Conservation (phyloP, 2,329 filamentous ascomycete species). For the Aspergillus fumigatus region DNA sequence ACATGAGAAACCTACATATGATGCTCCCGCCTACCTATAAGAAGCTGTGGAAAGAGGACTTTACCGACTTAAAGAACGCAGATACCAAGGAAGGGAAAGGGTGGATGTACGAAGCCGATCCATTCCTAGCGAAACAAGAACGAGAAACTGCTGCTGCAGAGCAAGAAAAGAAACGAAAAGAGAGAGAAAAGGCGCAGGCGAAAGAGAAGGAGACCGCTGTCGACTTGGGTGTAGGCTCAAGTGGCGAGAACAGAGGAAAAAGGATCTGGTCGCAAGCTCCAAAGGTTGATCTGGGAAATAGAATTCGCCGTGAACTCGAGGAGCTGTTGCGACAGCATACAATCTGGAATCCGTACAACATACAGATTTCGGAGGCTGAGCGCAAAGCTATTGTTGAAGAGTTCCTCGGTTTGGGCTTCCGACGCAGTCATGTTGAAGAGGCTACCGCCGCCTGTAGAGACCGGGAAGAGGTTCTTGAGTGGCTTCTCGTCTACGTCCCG, state of each 20-base stretch:
- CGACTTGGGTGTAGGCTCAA: constrained; percentile 44
- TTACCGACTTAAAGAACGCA: constrained; percentile 73
- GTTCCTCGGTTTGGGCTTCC: constrained; percentile 74
- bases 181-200: constrained; percentile 58
- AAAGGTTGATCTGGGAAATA: constrained; percentile 87
- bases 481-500: constrained; percentile 93
- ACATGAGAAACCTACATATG: constrained; percentile 93
- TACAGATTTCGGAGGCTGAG: constrained; percentile 58
- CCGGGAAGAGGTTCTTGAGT: constrained; percentile 86
- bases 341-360: constrained; percentile 79
- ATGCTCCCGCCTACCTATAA: constrained; percentile 88
- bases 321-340: constrained; percentile 70
- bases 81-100: constrained; percentile 71
- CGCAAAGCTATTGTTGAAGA: constrained; percentile 64
- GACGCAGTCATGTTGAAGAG: constrained; percentile 84
- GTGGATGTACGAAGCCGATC: constrained; percentile 95
- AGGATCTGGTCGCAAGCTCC: constrained; percentile 77
- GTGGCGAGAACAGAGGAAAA: constrained; percentile 48
- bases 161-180: constrained; percentile 73
- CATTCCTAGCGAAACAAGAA: constrained; percentile 76
- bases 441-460: constrained; percentile 84
- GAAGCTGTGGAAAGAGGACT: constrained; percentile 83
- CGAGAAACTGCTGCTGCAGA: constrained; percentile 71
- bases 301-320: constrained; percentile 74
- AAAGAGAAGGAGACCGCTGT: constrained; percentile 63